Evolutionary conservation across 73 alveolate genomes (phyloP), one percentile per base, ranked within the genome.

Genomic region (Blepharisma japonicum): DNA sequence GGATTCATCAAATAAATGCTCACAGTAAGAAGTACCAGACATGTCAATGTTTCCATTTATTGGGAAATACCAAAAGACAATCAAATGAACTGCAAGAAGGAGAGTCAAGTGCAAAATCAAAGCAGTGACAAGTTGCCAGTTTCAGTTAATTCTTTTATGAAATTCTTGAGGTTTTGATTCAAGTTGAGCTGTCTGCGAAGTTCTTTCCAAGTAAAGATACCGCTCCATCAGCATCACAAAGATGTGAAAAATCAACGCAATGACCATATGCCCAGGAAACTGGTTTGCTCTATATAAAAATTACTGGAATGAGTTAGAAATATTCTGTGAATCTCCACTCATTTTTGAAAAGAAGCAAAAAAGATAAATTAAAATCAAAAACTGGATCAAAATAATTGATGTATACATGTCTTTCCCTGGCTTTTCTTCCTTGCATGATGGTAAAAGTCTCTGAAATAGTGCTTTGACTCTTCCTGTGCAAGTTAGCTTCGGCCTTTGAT

Each of bases 351-450:
- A 94, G 81, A 94, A 94, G 81, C 90, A 84, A 53, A 94, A 86
- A 50, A 94, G 68, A 84, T 83, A 94, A 39, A 91, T 79, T 76
- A 94, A 78, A 27, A 89, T 86, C 39, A 89, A 32, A 56, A 87
- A 68, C 71, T 86, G 87, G 83, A 86, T 68, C n/a, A 82, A 47
- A 14, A 92, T 90, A 54, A 85, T 79, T 42, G 77, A 55, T 6
- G 85, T 78, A 83, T 94, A 94, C 42, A 91, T 76, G 80, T 94
- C 98, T 76, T 83, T 81, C 48, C 98, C 98, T 3, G 98, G 98
- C 82, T 91, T 91, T 81, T 94, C 91, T 74, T 91, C 92, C 79
- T 91, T 94, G 18, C 85, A 74, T 51, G 89, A 56, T 7, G 96
- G 94, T 71, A 94, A 91, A 50, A 91, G 87, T 66, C 84, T 72